Evolutionary conservation across 2,329 filamentous ascomycete genomes (phyloP).

Genomic region (Chrysoporthe deuterocubensis): DNA sequence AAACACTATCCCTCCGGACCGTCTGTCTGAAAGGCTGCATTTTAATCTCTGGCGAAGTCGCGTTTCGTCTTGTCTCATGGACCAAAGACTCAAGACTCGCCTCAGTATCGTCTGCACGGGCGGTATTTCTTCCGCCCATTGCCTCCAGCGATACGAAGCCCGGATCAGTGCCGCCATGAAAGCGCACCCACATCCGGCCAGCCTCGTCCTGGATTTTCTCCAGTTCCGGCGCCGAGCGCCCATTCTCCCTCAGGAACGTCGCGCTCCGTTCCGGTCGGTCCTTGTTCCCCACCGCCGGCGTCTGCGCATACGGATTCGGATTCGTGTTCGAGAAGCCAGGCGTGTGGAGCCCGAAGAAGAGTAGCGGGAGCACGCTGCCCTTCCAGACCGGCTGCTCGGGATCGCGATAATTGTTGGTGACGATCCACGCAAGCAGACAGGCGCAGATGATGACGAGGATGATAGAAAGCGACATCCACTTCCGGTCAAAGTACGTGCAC

Average conservation of each 20-base stretch:
- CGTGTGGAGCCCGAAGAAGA: slow-evolving; percentile 27
- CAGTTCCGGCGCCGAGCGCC: slow-evolving; percentile 24
- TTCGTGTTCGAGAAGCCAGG: not conserved
- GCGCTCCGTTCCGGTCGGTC: not conserved
- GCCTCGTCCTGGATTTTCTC: slow-evolving; percentile 23
- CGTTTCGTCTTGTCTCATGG: not conserved
- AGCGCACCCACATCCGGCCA: slow-evolving; percentile 25
- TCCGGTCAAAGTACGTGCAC: slow-evolving; percentile 27
- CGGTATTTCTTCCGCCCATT: not conserved
- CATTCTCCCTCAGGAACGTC: slow-evolving; percentile 13
- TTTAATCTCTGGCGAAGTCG: not conserved
- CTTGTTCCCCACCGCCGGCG: not conserved
- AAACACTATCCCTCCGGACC: not conserved
- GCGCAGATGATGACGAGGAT: slow-evolving; percentile 26
- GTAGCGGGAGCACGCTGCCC: slow-evolving; percentile 26
- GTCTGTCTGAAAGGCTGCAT: not conserved
- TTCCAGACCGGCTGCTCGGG: slow-evolving; percentile 32
- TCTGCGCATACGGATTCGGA: not conserved
- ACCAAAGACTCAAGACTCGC: slow-evolving; percentile 8
- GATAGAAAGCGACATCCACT: slow-evolving; percentile 29
- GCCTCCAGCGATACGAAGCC: slow-evolving; percentile 19
- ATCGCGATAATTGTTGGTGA: slow-evolving; percentile 27
- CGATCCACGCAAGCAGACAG: slow-evolving; percentile 27
- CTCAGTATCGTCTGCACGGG: not conserved
- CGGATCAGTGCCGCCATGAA: slow-evolving; percentile 25